Conservation (phyloP, 202 grass and related monocot species). For the Eragrostis tef region DNA sequence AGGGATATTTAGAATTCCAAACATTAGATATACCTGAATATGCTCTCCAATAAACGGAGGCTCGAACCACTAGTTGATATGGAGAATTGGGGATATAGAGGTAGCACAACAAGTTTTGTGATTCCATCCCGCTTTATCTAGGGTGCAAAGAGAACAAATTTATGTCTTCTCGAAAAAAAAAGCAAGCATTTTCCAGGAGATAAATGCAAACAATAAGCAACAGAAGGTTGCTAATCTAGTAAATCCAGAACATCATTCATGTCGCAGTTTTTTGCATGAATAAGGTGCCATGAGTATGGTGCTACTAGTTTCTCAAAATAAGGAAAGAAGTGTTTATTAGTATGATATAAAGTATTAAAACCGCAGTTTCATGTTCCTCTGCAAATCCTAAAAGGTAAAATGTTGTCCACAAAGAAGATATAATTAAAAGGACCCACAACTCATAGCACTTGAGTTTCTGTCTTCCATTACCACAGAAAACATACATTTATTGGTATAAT, state of each 20-base stretch:
- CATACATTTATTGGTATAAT: background rate
- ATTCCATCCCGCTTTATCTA: slow-evolving; percentile 96
- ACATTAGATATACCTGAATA: slow-evolving; percentile 75
- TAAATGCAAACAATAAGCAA: background rate
- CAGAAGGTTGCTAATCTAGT: slow-evolving; percentile 17
- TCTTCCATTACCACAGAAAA: slow-evolving; percentile 31
- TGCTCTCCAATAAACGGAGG: slow-evolving; percentile 93
- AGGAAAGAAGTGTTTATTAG: background rate
- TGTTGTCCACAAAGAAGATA: background rate
- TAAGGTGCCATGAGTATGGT: background rate
- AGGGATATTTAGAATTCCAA: slow-evolving; percentile 3
- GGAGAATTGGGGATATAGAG: slow-evolving; percentile 99
- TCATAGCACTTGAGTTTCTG: background rate
- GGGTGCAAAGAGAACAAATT: slow-evolving; percentile 30
- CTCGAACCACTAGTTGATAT: slow-evolving; percentile 99
- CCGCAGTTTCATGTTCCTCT: slow-evolving; percentile 22
- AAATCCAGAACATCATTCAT: slow-evolving; percentile 38
- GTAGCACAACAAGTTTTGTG: slow-evolving; percentile 97
- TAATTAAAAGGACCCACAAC: slow-evolving; percentile 13
- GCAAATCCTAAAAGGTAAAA: slow-evolving; percentile 18
- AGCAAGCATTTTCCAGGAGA: background rate
- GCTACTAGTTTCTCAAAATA: slow-evolving; percentile 17
- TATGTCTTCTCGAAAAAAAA: background rate
- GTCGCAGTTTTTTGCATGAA: slow-evolving; percentile 2
- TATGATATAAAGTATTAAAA: slow-evolving; percentile 24